Evolutionary conservation across 1,139 yeast species (phyloP).

Genomic region (Geotrichum restrictum): DNA sequence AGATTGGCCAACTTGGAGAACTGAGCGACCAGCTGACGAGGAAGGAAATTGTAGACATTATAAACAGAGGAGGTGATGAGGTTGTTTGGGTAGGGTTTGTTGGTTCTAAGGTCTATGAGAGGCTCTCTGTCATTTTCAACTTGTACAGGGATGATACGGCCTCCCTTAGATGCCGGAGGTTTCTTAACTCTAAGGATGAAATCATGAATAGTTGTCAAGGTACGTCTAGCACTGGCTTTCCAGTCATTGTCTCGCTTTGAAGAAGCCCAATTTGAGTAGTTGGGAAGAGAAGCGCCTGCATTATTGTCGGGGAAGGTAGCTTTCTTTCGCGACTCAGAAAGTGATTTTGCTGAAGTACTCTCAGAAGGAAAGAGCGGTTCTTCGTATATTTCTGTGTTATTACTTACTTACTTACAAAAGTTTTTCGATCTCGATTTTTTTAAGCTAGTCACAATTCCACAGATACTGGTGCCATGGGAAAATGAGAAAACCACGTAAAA

Average conservation of each 20-base stretch:
- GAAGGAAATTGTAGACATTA: slow-evolving; percentile 73
- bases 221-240: slow-evolving; percentile 17
- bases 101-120: slow-evolving; percentile 63
- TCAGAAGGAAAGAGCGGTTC: slow-evolving; percentile 25
- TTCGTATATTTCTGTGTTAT: slow-evolving; percentile 27
- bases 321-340: slow-evolving; percentile 19
- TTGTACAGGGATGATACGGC: slow-evolving; percentile 68
- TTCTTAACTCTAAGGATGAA: slow-evolving; percentile 45
- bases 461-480: too few relatives aligned
- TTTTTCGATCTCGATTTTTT: too few relatives aligned
- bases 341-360: slow-evolving; percentile 17
- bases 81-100: slow-evolving; percentile 62
- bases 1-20: slow-evolving; percentile 89
- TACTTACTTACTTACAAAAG: too few relatives aligned
- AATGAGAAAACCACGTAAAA: too few relatives aligned
- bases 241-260: slow-evolving; percentile 24
- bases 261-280: slow-evolving; percentile 35
- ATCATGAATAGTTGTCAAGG: slow-evolving; percentile 23
- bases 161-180: slow-evolving; percentile 57
- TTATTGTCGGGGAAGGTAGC: slow-evolving; percentile 26
- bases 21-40: slow-evolving; percentile 84
- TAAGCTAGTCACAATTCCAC: too few relatives aligned
- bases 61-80: slow-evolving; percentile 83
- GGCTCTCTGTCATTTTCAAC: slow-evolving; percentile 31
- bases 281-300: slow-evolving; percentile 24